Evolutionary conservation across 2,329 filamentous ascomycete species (phyloP).

Genomic region (Davidsoniella eucalypti): DNA sequence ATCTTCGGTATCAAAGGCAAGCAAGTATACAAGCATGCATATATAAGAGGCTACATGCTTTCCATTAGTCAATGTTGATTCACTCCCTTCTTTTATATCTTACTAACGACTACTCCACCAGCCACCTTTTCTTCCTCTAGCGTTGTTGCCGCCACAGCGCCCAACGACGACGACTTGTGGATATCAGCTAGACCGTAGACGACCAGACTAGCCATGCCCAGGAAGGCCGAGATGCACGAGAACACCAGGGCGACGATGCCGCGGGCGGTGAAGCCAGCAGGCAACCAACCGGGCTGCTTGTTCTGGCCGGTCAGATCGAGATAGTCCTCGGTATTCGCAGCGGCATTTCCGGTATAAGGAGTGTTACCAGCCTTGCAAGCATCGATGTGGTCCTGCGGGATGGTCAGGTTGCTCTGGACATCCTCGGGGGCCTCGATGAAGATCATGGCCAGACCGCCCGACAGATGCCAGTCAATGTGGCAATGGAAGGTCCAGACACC

Average conservation of each 20-base stretch:
- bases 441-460: conserved; percentile 26
- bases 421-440: conserved; percentile 18
- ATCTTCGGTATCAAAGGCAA: no score
- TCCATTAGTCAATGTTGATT: no score
- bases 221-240: conserved; percentile 48
- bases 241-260: conserved; percentile 64
- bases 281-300: conserved; percentile 37
- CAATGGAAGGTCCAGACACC: conserved; percentile 28
- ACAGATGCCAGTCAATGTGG: conserved; percentile 38
- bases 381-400: conserved; percentile 37
- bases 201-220: conserved; percentile 36
- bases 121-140: not conserved
- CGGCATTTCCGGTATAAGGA: conserved; percentile 38
- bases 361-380: conserved; percentile 23
- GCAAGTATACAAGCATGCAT: no score
- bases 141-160: not conserved
- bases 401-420: conserved; percentile 33
- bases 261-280: conserved; percentile 50
- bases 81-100: not conserved
- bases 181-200: conserved; percentile 11
- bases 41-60: no score
- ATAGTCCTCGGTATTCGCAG: conserved; percentile 36
- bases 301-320: conserved; percentile 34
- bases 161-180: not conserved
- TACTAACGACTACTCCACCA: not conserved